These are phyloP conservation scores for Cryoendolithus antarcticus DNA, from an alignment of 2,329 filamentous ascomycete species.

Conservation along the genomic window DNA sequence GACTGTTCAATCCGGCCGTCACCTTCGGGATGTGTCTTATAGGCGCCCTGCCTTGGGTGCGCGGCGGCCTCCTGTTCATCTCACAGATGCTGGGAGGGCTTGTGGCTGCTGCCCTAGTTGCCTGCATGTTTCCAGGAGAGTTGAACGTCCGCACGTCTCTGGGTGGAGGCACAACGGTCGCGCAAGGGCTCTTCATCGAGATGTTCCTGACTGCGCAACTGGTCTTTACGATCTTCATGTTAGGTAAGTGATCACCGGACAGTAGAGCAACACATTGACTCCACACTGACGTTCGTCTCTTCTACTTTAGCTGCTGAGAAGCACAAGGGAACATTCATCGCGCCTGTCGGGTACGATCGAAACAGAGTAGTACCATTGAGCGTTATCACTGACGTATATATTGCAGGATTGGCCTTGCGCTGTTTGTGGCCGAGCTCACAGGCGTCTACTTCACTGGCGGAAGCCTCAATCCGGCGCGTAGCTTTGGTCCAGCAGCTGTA, in stretches of 20 bases:
- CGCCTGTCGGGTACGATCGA: conserved; percentile 38
- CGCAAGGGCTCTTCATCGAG: conserved; percentile 30
- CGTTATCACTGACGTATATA: conserved; percentile 9
- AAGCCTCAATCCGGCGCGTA: conserved; percentile 26
- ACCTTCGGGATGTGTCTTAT: conserved; percentile 23
- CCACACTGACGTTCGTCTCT: too few species aligned
- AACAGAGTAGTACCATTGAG: conserved; percentile 19
- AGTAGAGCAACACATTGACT: too few species aligned
- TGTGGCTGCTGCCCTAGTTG: conserved; percentile 23
- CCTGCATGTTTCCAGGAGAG: conserved; percentile 25
- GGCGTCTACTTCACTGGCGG: conserved; percentile 27
- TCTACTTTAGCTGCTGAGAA: conserved; percentile 18
- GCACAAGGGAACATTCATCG: conserved; percentile 32
- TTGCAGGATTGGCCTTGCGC: conserved; percentile 28
- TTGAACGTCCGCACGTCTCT: conserved; percentile 25
- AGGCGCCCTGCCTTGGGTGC: conserved; percentile 23
- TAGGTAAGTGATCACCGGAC: conserved; percentile 8
- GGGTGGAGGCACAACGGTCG: conserved; percentile 23
- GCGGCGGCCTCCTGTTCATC: conserved; percentile 23
- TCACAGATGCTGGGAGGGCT: conserved; percentile 28
- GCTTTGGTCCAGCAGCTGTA: conserved; percentile 21
- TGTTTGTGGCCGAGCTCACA: conserved; percentile 35
- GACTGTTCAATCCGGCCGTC: conserved; percentile 25
- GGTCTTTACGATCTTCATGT: conserved; percentile 31
- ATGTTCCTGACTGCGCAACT: conserved; percentile 28